Evolutionary conservation across 2,329 filamentous ascomycete species (phyloP).

Genomic region (Aspergillus quadricinctus): DNA sequence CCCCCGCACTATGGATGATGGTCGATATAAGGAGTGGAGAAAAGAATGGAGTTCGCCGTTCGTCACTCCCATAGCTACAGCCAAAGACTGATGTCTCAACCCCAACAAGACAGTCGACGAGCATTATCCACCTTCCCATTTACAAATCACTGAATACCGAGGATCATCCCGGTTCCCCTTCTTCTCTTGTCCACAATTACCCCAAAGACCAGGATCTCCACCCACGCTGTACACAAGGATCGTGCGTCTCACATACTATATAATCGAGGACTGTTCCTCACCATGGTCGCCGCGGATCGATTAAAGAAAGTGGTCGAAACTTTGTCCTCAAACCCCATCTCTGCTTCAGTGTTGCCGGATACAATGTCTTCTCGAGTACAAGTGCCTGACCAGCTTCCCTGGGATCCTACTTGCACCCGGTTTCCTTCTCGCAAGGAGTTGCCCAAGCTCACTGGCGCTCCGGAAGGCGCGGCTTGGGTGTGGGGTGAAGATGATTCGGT

Average conservation of each 20-base stretch:
- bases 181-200: neutral
- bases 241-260: neutral
- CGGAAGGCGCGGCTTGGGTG: conserved; percentile 55
- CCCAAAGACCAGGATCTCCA: neutral
- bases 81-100: neutral
- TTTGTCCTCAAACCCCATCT: neutral
- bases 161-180: neutral
- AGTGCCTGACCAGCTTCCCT: conserved; percentile 40
- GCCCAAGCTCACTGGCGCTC: conserved; percentile 49
- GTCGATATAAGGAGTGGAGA: neutral
- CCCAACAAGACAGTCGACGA: neutral
- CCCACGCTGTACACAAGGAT: neutral
- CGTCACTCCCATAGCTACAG: neutral
- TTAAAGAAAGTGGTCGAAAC: conserved; percentile 1
- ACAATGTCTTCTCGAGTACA: conserved; percentile 15
- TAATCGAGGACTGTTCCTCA: neutral
- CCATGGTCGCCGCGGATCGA: conserved; percentile 1
- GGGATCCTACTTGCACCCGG: conserved; percentile 49
- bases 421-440: conserved; percentile 54
- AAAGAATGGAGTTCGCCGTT: too few relatives aligned
- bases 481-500: conserved; percentile 56
- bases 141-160: neutral
- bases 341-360: neutral
- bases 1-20: neutral
- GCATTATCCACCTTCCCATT: neutral